These are phyloP conservation scores for Aspergillus wentii DNA, from an alignment of 495 filamentous ascomycete species.

Conservation along the genomic window DNA sequence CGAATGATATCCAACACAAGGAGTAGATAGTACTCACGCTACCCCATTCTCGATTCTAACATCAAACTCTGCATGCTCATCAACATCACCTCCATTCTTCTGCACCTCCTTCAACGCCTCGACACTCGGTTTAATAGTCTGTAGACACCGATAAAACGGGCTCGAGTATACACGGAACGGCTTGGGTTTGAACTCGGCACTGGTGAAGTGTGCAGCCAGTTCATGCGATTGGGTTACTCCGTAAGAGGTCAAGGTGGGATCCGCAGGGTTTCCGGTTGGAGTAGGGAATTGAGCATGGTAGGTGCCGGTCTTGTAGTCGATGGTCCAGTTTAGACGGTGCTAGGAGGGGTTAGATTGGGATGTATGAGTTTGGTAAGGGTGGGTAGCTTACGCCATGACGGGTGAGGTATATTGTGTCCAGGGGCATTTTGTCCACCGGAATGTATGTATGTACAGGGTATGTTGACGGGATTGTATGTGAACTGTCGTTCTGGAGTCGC, in stretches of 20 bases:
- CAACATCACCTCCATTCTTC: constrained; percentile 9
- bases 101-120: constrained; percentile 41
- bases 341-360: constrained; percentile 31
- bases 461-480: not conserved
- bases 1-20: no score
- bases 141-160: constrained; percentile 88
- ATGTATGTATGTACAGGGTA: not conserved
- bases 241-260: constrained; percentile 81
- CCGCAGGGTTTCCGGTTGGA: constrained; percentile 79
- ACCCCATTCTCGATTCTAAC: constrained; percentile 72
- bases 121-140: constrained; percentile 73
- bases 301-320: constrained; percentile 69
- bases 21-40: constrained; percentile 40
- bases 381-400: constrained; percentile 71
- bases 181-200: constrained; percentile 59
- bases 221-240: constrained; percentile 81
- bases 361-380: constrained; percentile 10
- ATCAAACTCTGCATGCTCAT: constrained; percentile 25
- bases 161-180: constrained; percentile 67
- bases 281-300: constrained; percentile 64
- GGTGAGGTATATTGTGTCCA: constrained; percentile 80
- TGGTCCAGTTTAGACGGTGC: constrained; percentile 87
- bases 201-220: constrained; percentile 60
- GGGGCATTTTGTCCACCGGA: constrained; percentile 32
- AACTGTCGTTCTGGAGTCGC: no score